Conservation (phyloP, 768 basidiomycete species). For the Suillus tomentosus region DNA sequence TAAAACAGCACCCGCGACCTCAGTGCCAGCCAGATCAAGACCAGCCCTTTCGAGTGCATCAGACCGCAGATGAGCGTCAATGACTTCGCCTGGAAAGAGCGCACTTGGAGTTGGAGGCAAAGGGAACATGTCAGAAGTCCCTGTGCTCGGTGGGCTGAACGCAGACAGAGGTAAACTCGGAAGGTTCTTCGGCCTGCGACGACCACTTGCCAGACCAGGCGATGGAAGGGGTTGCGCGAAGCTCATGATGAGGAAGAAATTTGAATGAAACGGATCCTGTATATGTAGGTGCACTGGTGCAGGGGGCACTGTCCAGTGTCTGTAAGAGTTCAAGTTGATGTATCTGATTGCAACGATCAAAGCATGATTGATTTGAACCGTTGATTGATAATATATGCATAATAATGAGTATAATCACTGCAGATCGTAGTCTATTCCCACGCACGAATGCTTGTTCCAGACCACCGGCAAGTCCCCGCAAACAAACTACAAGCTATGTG, state of each 20-base stretch:
- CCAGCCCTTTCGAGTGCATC: slow-evolving; percentile 22
- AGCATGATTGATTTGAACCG: neutral
- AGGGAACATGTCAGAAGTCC: slow-evolving; percentile 67
- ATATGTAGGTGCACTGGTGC: neutral
- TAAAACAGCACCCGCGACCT: slow-evolving; percentile 42
- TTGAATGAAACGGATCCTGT: neutral
- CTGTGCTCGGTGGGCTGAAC: slow-evolving; percentile 71
- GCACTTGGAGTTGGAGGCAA: slow-evolving; percentile 68
- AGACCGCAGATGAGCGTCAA: slow-evolving; percentile 70
- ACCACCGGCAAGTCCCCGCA: neutral
- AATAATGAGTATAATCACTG: too few relatives aligned
- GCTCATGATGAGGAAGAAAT: slow-evolving; percentile 8
- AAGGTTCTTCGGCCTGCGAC: slow-evolving; percentile 63
- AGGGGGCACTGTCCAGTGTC: neutral
- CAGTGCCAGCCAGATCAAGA: slow-evolving; percentile 21
- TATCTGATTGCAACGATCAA: slow-evolving; percentile 6
- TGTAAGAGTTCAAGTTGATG: neutral
- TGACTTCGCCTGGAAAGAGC: slow-evolving; percentile 60
- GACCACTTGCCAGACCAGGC: slow-evolving; percentile 49
- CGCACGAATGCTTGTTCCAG: neutral
- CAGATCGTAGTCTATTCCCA: neutral
- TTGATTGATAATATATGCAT: neutral
- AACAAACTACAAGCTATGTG: too few relatives aligned
- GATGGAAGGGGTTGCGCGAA: slow-evolving; percentile 34
- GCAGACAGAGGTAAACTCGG: slow-evolving; percentile 77